Percentiles rank a stretch among this genome's conserved stretches.
Conservation (phyloP, 75 land plant species). For the Azolla pinnata region DNA sequence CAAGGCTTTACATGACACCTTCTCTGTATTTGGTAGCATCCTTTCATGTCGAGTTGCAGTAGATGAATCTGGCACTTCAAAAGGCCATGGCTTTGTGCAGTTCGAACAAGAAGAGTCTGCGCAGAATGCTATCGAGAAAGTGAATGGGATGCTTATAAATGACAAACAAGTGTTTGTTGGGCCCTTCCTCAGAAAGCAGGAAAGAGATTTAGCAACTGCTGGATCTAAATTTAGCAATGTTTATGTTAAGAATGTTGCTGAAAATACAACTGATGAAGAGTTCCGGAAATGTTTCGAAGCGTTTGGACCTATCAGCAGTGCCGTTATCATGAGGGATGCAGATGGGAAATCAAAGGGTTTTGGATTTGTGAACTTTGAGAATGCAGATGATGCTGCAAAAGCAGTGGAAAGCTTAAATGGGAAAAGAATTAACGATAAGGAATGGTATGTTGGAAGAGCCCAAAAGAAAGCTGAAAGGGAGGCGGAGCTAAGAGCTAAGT, state of each 20-base stretch:
- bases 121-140: constrained; percentile 39
- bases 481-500: constrained; percentile 48
- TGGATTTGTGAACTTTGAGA: constrained; percentile 69
- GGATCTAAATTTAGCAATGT: constrained; percentile 62
- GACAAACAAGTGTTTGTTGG: constrained; percentile 62
- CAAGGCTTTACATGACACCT: constrained; percentile 50
- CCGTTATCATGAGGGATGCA: constrained; percentile 57
- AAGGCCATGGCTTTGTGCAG: constrained; percentile 79
- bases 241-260: constrained; percentile 58
- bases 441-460: constrained; percentile 69
- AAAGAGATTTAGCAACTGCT: constrained; percentile 38
- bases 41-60: constrained; percentile 66
- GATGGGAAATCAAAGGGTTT: constrained; percentile 60
- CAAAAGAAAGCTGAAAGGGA: constrained; percentile 68
- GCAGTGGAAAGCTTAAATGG: constrained; percentile 59
- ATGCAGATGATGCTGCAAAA: constrained; percentile 45
- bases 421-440: constrained; percentile 24
- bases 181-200: constrained; percentile 51
- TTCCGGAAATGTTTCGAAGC: constrained; percentile 38
- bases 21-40: constrained; percentile 49
- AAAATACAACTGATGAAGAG: constrained; percentile 42
- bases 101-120: constrained; percentile 64
- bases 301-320: constrained; percentile 57
- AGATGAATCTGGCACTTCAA: constrained; percentile 47
- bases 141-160: constrained; percentile 68